A percentile compares a stretch with the other conserved stretches of the same genome.
Evolutionary conservation across 805 yeast genomes (phyloP).

Genomic region (Wickerhamomyces silvicola): DNA sequence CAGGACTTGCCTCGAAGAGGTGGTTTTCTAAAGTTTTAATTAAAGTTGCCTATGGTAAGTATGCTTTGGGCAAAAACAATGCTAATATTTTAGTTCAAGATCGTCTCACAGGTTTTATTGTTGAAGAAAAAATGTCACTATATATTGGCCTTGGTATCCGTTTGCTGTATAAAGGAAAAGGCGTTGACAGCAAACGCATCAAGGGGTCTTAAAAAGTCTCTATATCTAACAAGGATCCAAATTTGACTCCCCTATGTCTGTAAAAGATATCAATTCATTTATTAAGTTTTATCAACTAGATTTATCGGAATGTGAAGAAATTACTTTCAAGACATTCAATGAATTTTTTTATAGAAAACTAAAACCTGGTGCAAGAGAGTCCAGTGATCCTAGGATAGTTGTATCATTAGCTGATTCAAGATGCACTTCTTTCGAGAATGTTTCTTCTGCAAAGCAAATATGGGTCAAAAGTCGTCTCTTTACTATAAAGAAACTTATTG

Average conservation of each 20-base stretch:
- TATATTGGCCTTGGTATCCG: slow-evolving; percentile 86
- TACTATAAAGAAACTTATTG: slow-evolving; percentile 55
- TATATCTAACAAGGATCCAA: slow-evolving; percentile 79
- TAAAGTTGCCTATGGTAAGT: slow-evolving; percentile 83
- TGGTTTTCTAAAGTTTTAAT: slow-evolving; percentile 85
- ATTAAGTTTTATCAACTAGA: slow-evolving; percentile 79
- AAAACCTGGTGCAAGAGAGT: slow-evolving; percentile 70
- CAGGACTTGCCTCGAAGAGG: slow-evolving; percentile 74
- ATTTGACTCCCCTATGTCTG: slow-evolving; percentile 68
- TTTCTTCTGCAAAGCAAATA: slow-evolving; percentile 56
- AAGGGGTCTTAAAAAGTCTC: slow-evolving; percentile 54
- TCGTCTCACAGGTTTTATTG: slow-evolving; percentile 77
- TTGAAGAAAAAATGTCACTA: slow-evolving; percentile 89
- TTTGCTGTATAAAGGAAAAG: slow-evolving; percentile 69
- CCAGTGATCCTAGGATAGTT: slow-evolving; percentile 40
- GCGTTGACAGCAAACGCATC: slow-evolving; percentile 52
- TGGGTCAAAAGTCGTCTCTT: slow-evolving; percentile 91
- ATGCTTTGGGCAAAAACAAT: slow-evolving; percentile 79
- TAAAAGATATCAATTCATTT: slow-evolving; percentile 64
- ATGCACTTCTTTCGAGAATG: slow-evolving; percentile 58
- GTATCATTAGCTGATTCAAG: slow-evolving; percentile 88
- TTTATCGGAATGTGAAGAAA: slow-evolving; percentile 59
- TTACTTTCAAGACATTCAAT: slow-evolving; percentile 64
- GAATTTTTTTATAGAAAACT: slow-evolving; percentile 82
- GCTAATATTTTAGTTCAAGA: slow-evolving; percentile 95